A percentile compares a stretch with the other conserved stretches of the same genome.
Evolutionary conservation across 768 basidiomycete species (phyloP).

Genomic region (Tubosaeta brunneosetosa): DNA sequence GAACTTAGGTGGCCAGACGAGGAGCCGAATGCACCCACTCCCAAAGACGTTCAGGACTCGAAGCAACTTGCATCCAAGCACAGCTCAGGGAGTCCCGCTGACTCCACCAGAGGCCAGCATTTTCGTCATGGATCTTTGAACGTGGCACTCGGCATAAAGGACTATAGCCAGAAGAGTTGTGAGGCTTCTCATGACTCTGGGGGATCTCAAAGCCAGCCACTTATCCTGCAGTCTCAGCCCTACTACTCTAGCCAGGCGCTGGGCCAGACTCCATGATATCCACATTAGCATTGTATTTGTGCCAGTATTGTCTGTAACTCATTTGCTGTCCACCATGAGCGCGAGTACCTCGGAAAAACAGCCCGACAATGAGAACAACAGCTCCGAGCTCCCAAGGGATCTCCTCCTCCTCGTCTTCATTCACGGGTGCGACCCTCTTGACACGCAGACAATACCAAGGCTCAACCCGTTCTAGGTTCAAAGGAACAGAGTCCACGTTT

Average conservation of each 20-base stretch:
- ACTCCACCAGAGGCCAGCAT: constrained; percentile 8
- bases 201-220: constrained; percentile 30
- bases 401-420: constrained; percentile 69
- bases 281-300: background rate
- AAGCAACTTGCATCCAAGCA: background rate
- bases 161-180: background rate
- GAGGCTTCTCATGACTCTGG: background rate
- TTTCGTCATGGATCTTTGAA: constrained; percentile 22
- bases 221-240: constrained; percentile 47
- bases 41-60: background rate
- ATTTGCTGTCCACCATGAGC: constrained; percentile 9
- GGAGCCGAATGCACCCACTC: constrained; percentile 5
- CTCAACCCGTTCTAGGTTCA: constrained; percentile 37
- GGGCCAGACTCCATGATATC: constrained; percentile 25
- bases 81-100: constrained; percentile 1
- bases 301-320: background rate
- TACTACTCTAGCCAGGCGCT: constrained; percentile 45
- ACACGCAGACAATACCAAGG: background rate
- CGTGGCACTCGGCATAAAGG: constrained; percentile 9
- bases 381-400: constrained; percentile 29
- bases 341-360: constrained; percentile 6
- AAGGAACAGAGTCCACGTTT: constrained; percentile 68
- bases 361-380: constrained; percentile 1
- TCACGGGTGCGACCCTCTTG: constrained; percentile 53
- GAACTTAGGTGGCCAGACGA: constrained; percentile 30